Percentiles rank a stretch among this genome's conserved stretches.
These are phyloP conservation scores for Septoria linicola DNA, from an alignment of 2,329 filamentous ascomycete genomes.

Conservation along the genomic window DNA sequence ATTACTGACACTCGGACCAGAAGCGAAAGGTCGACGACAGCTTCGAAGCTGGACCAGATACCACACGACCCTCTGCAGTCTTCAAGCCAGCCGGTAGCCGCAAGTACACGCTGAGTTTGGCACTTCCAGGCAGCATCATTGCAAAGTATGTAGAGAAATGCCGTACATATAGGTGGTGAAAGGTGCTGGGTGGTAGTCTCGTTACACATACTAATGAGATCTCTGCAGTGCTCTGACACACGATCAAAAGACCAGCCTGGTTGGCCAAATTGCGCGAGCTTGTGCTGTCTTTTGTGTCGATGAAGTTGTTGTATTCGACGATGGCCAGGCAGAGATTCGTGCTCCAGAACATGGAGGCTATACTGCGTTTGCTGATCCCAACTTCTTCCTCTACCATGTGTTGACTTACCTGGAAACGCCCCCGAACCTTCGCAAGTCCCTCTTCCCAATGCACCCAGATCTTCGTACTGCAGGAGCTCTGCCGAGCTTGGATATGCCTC, in stretches of 20 bases:
- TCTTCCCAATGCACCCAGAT: constrained; percentile 79
- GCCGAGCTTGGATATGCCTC: constrained; percentile 79
- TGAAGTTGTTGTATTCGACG: constrained; percentile 79
- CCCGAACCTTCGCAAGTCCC: constrained; percentile 71
- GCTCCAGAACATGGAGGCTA: constrained; percentile 47
- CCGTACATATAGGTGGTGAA: not conserved
- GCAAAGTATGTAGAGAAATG: constrained; percentile 58
- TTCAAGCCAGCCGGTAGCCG: constrained; percentile 66
- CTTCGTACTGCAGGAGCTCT: constrained; percentile 70
- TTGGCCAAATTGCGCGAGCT: constrained; percentile 75
- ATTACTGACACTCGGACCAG: constrained; percentile 14
- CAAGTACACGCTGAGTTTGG: constrained; percentile 73
- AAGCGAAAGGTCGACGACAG: constrained; percentile 22
- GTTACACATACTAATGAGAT: constrained; percentile 3
- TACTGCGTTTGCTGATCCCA: constrained; percentile 71
- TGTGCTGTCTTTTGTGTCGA: constrained; percentile 81
- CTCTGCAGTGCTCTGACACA: constrained; percentile 62
- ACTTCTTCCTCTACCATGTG: constrained; percentile 76
- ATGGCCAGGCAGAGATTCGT: constrained; percentile 50
- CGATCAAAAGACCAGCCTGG: constrained; percentile 71
- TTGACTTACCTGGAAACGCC: constrained; percentile 81
- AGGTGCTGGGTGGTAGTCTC: not conserved
- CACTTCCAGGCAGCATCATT: constrained; percentile 74
- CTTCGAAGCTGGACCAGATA: constrained; percentile 44
- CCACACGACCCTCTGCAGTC: constrained; percentile 66